Evolutionary conservation across 495 filamentous ascomycete species (phyloP).

Genomic region (Penicillium odoratum): DNA sequence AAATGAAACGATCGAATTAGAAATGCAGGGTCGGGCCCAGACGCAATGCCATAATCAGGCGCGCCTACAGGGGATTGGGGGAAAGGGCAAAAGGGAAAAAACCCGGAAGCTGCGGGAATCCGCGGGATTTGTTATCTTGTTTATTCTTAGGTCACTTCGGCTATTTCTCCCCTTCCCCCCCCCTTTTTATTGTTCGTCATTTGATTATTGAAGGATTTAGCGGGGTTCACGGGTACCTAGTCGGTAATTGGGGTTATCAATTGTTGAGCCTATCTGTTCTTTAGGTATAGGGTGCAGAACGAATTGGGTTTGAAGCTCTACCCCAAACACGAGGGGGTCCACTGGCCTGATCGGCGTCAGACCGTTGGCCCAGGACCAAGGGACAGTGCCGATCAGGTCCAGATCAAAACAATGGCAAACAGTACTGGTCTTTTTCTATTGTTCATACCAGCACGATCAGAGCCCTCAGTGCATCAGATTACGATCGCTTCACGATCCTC

Average conservation of each 20-base stretch:
- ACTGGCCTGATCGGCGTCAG: background rate
- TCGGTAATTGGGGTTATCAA: too few species aligned
- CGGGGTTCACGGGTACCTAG: too few species aligned
- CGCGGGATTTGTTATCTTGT: background rate
- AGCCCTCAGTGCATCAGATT: too few species aligned
- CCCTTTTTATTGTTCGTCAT: too few species aligned
- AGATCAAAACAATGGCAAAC: too few species aligned
- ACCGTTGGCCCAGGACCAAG: background rate
- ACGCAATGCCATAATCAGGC: background rate
- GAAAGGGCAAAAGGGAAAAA: background rate
- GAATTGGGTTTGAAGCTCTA: background rate
- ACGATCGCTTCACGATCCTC: too few species aligned
- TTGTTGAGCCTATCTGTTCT: too few species aligned
- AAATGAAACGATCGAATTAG: background rate
- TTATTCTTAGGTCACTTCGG: slow-evolving; percentile 1
- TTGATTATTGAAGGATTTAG: too few species aligned
- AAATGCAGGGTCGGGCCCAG: background rate
- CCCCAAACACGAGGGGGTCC: background rate
- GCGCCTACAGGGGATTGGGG: background rate
- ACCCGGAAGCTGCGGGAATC: background rate
- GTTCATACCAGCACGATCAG: too few species aligned
- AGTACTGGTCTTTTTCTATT: too few species aligned
- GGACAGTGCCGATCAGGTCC: background rate
- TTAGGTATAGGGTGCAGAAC: too few species aligned
- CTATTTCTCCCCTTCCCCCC: background rate